A percentile compares a stretch with the other conserved stretches of the same genome.
These are phyloP conservation scores for Puya raimondii DNA, from an alignment of 176 grass and related monocot species.

Conservation along the genomic window DNA sequence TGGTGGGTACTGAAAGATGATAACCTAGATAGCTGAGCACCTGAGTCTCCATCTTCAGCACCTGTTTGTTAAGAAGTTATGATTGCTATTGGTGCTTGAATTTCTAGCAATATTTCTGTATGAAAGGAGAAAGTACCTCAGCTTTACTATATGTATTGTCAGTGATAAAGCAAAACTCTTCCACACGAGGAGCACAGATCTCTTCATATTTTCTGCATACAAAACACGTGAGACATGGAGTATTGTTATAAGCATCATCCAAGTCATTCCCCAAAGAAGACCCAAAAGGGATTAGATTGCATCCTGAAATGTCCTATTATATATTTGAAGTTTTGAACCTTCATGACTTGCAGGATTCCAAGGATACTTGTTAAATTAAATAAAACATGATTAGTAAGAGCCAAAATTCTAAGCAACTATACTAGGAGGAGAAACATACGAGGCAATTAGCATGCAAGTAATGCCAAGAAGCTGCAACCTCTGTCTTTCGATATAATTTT, in stretches of 20 bases:
- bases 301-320: too few species aligned
- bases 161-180: conserved; percentile 85
- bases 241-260: too few species aligned
- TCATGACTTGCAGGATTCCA: too few species aligned
- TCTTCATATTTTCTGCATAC: conserved; percentile 90
- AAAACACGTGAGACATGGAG: background rate
- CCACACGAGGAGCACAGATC: conserved; percentile 49
- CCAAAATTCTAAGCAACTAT: background rate
- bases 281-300: too few species aligned
- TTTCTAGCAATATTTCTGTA: background rate
- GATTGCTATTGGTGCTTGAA: background rate
- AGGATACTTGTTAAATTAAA: too few species aligned
- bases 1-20: conserved; percentile 73
- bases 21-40: conserved; percentile 53
- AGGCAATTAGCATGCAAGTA: conserved; percentile 90
- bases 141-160: conserved; percentile 59
- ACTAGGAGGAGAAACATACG: conserved; percentile 40
- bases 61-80: conserved; percentile 38
- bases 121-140: conserved; percentile 41
- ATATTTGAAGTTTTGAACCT: too few species aligned
- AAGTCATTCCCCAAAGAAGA: too few species aligned
- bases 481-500: conserved; percentile 53
- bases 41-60: conserved; percentile 68
- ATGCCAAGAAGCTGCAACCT: conserved; percentile 82
- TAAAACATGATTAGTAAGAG: background rate